A percentile compares a stretch with the other conserved stretches of the same genome.
Evolutionary conservation across 2,329 filamentous ascomycete species (phyloP).

Genomic region (Alternaria tenuissima): DNA sequence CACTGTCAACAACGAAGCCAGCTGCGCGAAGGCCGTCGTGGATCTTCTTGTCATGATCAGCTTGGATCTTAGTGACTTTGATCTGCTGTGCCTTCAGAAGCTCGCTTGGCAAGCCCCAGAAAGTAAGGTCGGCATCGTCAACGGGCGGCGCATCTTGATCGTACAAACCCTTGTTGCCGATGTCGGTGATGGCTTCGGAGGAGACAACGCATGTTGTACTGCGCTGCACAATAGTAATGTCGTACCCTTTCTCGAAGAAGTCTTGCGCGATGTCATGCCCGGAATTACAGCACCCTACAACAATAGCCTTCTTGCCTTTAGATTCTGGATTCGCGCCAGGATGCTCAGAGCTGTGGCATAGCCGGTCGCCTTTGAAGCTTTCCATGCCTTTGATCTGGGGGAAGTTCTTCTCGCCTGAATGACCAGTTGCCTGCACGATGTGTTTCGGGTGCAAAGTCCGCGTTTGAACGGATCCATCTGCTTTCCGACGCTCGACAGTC

Average conservation of each 20-base stretch:
- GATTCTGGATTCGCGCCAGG: slow-evolving; percentile 42
- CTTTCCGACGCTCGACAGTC: slow-evolving; percentile 35
- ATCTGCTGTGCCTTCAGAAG: slow-evolving; percentile 43
- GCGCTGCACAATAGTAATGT: slow-evolving; percentile 59
- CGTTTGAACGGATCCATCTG: slow-evolving; percentile 31
- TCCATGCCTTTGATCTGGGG: slow-evolving; percentile 42
- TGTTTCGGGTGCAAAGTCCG: slow-evolving; percentile 40
- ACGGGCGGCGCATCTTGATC: slow-evolving; percentile 38
- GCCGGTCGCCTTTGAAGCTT: slow-evolving; percentile 49
- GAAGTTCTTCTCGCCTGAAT: slow-evolving; percentile 45
- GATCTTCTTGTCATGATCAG: slow-evolving; percentile 46
- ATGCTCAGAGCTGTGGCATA: slow-evolving; percentile 45
- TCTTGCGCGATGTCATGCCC: slow-evolving; percentile 60
- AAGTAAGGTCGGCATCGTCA: slow-evolving; percentile 39
- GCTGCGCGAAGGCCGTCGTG: slow-evolving; percentile 54
- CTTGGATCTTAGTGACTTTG: slow-evolving; percentile 36
- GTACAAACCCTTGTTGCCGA: slow-evolving; percentile 41
- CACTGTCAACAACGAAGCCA: slow-evolving; percentile 54
- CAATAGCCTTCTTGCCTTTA: slow-evolving; percentile 54
- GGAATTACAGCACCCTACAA: slow-evolving; percentile 60
- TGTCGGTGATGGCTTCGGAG: slow-evolving; percentile 35
- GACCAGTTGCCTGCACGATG: slow-evolving; percentile 43
- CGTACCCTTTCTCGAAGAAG: slow-evolving; percentile 54
- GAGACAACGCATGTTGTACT: slow-evolving; percentile 52
- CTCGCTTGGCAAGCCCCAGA: slow-evolving; percentile 48